Base-by-base conservation (phyloP, 106 monocot species). In the Apostasia shenzhenica region DNA sequence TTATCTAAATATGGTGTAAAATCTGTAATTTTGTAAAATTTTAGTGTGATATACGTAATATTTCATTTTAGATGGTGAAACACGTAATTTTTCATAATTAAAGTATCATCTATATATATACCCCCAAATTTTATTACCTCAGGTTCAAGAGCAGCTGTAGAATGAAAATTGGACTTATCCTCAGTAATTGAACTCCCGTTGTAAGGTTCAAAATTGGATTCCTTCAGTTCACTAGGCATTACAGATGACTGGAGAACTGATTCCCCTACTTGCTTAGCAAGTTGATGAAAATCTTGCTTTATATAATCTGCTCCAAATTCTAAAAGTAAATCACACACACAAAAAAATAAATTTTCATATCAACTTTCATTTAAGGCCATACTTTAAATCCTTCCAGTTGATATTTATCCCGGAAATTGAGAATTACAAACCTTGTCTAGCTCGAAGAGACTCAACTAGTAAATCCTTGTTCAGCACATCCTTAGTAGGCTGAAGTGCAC, bases 251-350 rank as follows among this genome's bases (percentile, higher is more conserved):
- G 45, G 57, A 82, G 69, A 61, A 77, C 77, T 10, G 80, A 65
- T 71, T 73, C 55, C 45, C 73, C 73, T 5, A 77, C 76, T 67
- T 65, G 77, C 59, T 83, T 80, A 45, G 75, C 58, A 65, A 80
- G 55, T 57, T 26, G 71, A 51, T 73, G 80, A 52, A 78, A 51
- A 63, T 76, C 76, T 69, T 76, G 76, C 12, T 63, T 63, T 55
- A 53, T 63, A 4, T 63, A 61, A 26, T 70, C 70, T 39, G 53
- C 59, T 54, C 55, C 62, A 62, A 53, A 45, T 44, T 59, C 53
- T 68, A 61, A 54, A 61, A 46, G 7, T 40, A 68, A 46, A 45
- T 55, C 14, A 40, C 2, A 41, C 2, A 41, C 0, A 3, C 39
- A 57, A 5, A 45, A 44, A 62, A 48, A 26, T 38, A 44, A 60